A percentile compares a stretch with the other conserved stretches of the same genome.
Evolutionary conservation across 306 rosid genomes (phyloP).

Genomic region (Carpinus viminea): DNA sequence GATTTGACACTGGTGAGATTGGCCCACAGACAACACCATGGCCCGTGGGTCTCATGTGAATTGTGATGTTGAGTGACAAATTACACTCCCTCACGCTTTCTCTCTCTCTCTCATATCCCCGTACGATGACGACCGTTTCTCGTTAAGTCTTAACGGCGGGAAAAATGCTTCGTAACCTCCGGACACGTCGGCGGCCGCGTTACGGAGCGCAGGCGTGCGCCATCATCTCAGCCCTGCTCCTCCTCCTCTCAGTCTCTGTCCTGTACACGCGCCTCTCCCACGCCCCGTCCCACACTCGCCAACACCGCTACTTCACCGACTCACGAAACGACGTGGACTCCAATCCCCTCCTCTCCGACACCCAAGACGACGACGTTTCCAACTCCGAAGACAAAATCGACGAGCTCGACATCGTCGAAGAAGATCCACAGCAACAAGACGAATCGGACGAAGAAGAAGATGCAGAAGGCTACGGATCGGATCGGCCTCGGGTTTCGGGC

Average conservation of each 20-base stretch:
- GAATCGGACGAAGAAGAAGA: conserved; percentile 66
- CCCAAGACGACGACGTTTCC: conserved; percentile 35
- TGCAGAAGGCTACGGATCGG: conserved; percentile 29
- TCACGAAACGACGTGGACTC: conserved; percentile 34
- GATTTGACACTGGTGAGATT: too few relatives aligned
- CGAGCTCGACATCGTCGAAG: conserved; percentile 65
- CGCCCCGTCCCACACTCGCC: conserved; percentile 39
- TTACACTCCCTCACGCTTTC: too few relatives aligned
- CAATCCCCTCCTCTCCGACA: conserved; percentile 53
- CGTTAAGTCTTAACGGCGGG: neutral
- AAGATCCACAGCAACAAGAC: conserved; percentile 28
- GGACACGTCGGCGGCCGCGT: conserved; percentile 67
- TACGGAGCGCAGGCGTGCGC: conserved; percentile 70
- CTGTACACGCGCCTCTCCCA: conserved; percentile 79
- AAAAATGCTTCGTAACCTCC: conserved; percentile 56
- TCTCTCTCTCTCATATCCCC: neutral
- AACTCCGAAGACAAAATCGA: conserved; percentile 71
- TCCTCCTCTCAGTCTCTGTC: conserved; percentile 73
- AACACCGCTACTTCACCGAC: conserved; percentile 12
- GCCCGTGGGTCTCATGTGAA: too few relatives aligned
- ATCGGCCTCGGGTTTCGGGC: conserved; percentile 40
- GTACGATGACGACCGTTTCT: neutral
- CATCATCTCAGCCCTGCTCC: conserved; percentile 60
- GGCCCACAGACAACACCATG: too few relatives aligned
- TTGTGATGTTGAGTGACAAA: too few relatives aligned